Percentiles rank a stretch among this genome's conserved stretches.
Evolutionary conservation across 2,329 filamentous ascomycete species (phyloP).

Genomic region (Fusarium pininemorale): DNA sequence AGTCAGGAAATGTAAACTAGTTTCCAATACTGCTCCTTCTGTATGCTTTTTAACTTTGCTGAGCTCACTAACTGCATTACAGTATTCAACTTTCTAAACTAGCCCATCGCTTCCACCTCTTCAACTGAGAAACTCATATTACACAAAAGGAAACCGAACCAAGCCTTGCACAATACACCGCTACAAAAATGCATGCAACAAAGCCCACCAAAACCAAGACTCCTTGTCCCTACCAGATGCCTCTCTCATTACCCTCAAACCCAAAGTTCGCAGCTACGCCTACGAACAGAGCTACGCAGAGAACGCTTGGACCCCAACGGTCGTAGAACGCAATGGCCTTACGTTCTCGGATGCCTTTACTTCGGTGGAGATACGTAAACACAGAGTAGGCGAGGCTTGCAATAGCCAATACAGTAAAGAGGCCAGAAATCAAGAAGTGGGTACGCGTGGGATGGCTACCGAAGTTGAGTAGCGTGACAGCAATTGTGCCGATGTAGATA

Average conservation of each 20-base stretch:
- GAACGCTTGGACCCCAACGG: conserved; percentile 79
- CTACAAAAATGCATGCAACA: neutral
- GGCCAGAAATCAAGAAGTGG: conserved; percentile 75
- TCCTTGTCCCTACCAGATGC: conserved; percentile 55
- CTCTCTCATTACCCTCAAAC: conserved; percentile 73
- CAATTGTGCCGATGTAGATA: conserved; percentile 90
- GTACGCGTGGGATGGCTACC: conserved; percentile 64
- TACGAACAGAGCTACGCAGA: conserved; percentile 77
- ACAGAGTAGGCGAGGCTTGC: conserved; percentile 84
- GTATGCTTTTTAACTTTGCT: neutral
- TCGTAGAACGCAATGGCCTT: conserved; percentile 93
- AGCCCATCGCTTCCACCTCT: neutral
- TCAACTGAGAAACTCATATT: neutral
- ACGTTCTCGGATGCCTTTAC: conserved; percentile 82
- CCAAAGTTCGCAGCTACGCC: conserved; percentile 84
- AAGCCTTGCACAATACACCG: conserved; percentile 14
- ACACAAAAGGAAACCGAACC: neutral
- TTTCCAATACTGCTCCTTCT: conserved; percentile 9
- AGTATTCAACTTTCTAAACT: neutral
- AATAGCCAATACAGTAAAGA: conserved; percentile 85
- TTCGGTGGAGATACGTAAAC: conserved; percentile 86
- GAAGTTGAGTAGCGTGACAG: conserved; percentile 85
- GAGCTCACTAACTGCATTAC: neutral
- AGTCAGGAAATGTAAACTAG: neutral
- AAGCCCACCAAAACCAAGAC: neutral